phyloP scores from a whole-genome alignment of 202 grass and related monocot species.

The Eragrostis tef region DNA sequence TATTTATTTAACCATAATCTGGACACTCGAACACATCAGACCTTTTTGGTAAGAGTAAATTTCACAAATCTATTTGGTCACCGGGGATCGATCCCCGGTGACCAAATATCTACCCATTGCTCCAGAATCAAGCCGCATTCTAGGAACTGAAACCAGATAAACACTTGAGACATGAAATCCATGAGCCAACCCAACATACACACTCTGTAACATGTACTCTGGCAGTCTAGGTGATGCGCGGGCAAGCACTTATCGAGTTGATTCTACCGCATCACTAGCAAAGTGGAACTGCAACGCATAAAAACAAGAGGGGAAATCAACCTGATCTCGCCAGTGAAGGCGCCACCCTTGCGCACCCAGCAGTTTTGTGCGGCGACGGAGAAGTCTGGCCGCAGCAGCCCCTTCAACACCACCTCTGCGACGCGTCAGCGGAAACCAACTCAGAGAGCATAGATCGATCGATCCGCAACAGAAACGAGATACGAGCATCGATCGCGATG shows the following conservation, averaged over 20 bases:
- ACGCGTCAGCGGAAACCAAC: slow-evolving; percentile 14
- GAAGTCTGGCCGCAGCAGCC: slow-evolving; percentile 72
- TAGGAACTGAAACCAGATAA: background rate
- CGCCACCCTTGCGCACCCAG: slow-evolving; percentile 86
- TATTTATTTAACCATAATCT: background rate
- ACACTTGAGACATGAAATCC: background rate
- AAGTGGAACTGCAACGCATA: slow-evolving; percentile 3
- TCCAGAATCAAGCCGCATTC: slow-evolving; percentile 23
- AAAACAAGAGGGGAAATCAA: slow-evolving; percentile 1
- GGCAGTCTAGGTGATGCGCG: background rate
- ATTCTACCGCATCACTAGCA: background rate
- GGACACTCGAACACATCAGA: background rate
- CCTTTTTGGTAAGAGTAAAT: background rate
- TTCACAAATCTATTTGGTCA: too few species aligned
- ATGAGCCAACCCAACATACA: background rate
- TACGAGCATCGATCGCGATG: background rate
- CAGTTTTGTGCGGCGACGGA: slow-evolving; percentile 78
- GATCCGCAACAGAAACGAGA: background rate
- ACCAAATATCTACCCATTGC: background rate
- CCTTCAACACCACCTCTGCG: slow-evolving; percentile 84
- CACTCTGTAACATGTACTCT: background rate
- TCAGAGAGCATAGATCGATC: slow-evolving; percentile 23
- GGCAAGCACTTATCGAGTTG: background rate
- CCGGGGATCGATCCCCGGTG: too few species aligned
- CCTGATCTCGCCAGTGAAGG: slow-evolving; percentile 95